phyloP scores from a whole-genome alignment of 164 flowering plant species.

The Magnolia sinica region DNA sequence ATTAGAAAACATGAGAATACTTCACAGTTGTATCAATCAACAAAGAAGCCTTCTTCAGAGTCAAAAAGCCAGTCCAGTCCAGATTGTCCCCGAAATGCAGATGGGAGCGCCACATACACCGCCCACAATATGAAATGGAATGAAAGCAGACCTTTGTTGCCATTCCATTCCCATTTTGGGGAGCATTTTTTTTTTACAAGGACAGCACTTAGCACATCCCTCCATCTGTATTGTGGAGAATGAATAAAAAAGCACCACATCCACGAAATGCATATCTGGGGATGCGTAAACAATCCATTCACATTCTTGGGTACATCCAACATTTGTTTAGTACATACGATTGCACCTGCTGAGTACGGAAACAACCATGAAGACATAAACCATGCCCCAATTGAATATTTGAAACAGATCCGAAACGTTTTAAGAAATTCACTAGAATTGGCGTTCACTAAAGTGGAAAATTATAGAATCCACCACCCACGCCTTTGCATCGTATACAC shows the following conservation, averaged over 20 bases:
- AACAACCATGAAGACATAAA: no score
- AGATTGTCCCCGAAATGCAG: neutral
- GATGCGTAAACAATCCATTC: neutral
- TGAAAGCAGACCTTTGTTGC: neutral
- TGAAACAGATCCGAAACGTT: no score
- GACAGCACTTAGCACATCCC: neutral
- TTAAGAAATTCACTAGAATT: no score
- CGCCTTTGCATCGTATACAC: no score
- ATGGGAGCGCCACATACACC: neutral
- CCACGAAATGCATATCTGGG: neutral
- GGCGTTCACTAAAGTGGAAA: no score
- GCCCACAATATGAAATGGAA: neutral
- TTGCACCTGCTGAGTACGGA: no score
- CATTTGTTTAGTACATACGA: no score
- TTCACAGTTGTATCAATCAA: neutral
- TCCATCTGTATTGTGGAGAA: neutral
- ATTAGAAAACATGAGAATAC: neutral
- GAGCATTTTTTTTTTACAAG: neutral
- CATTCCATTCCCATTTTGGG: neutral
- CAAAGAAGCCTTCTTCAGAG: neutral
- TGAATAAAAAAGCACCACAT: neutral
- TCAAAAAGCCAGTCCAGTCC: neutral
- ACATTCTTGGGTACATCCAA: no score
- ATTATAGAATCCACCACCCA: no score
- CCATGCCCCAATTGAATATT: no score